Evolutionary conservation across 1,139 yeast genomes (phyloP), one percentile per base, ranked within the genome.

Genomic region (Yamadazyma epiphylla): DNA sequence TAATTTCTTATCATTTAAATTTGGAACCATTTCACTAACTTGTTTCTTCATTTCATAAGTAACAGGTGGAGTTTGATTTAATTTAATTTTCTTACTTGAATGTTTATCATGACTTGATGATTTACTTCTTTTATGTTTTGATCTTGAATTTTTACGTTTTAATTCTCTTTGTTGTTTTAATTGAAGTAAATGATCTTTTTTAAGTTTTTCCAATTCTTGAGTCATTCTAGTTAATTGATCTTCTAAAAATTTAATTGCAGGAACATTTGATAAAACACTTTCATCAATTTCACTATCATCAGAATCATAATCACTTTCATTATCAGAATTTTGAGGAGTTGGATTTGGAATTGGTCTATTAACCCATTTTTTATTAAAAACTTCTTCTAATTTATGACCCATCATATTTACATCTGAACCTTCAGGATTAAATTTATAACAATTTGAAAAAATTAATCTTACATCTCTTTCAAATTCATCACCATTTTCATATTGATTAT

Each of bases 31-130:
- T 51, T 88, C 96, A 34, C 91, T 79, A 33, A 91, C 81, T 55
- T 87, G 95, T 54, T 87, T 86, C 72, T 94, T 91, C 97, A 91
- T 91, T 52, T 89, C 97, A 54, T 86, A 91, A 0, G 96, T 86
- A 28, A 83, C 83, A 5, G 36, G 25, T 23, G 25, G 25, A 22
- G 28, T 33, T n/a, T 16, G 25, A 22, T 31, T 35, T 17, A 42
- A 27, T 27, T 38, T 42, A 10, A 42, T 32, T 28, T 42, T 43
- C 26, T 43, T 43, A 17, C 9, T 7, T 17, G 7, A 10, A 4
- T 35, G 26, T 23, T 39, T 39, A 14, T 16, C 13, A 13, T 19
- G 15, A 13, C 15, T 23, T 6, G 37, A 30, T 11, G 33, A 32
- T 24, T 29, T 31, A 20, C 29, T 29, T 16, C 32, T 31, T n/a